These are phyloP conservation scores for Podospora pseudocomata DNA, from an alignment of 495 filamentous ascomycete species.

Conservation along the genomic window DNA sequence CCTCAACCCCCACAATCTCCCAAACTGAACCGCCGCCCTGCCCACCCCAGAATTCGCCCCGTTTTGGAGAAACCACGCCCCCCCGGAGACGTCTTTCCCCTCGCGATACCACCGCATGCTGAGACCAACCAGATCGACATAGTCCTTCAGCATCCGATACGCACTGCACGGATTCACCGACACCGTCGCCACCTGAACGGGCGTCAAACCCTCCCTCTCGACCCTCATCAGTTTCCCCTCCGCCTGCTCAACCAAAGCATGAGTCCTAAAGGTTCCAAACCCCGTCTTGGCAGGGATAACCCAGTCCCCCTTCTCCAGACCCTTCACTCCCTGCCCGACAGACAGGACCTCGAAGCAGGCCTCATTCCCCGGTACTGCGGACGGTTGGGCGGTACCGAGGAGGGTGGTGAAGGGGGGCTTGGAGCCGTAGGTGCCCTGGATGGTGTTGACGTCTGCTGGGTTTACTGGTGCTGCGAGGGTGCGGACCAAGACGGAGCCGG, in stretches of 20 bases:
- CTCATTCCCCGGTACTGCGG: constrained; percentile 70
- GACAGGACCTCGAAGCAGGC: constrained; percentile 81
- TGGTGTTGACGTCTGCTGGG: constrained; percentile 89
- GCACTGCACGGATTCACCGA: constrained; percentile 89
- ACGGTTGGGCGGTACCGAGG: constrained; percentile 69
- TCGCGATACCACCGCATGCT: constrained; percentile 33
- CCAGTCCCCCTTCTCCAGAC: constrained; percentile 70
- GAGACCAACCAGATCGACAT: constrained; percentile 49
- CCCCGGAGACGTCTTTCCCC: constrained; percentile 40
- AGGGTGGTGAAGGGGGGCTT: constrained; percentile 66
- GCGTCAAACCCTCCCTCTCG: constrained; percentile 55
- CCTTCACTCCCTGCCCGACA: constrained; percentile 55
- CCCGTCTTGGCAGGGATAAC: constrained; percentile 77
- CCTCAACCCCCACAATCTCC: constrained; percentile 74
- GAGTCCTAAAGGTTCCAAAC: constrained; percentile 91
- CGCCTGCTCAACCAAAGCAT: constrained; percentile 62
- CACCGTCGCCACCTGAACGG: constrained; percentile 71
- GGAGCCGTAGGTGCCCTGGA: constrained; percentile 93
- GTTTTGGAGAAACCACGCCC: constrained; percentile 93
- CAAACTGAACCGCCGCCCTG: constrained; percentile 81
- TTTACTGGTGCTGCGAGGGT: constrained; percentile 88
- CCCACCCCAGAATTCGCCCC: constrained; percentile 93
- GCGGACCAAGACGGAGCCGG: constrained; percentile 59
- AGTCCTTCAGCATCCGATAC: constrained; percentile 87
- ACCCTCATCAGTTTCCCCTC: constrained; percentile 57